Base-by-base conservation (phyloP, 768 basidiomycete species). In the Neoboletus magnificus region DNA sequence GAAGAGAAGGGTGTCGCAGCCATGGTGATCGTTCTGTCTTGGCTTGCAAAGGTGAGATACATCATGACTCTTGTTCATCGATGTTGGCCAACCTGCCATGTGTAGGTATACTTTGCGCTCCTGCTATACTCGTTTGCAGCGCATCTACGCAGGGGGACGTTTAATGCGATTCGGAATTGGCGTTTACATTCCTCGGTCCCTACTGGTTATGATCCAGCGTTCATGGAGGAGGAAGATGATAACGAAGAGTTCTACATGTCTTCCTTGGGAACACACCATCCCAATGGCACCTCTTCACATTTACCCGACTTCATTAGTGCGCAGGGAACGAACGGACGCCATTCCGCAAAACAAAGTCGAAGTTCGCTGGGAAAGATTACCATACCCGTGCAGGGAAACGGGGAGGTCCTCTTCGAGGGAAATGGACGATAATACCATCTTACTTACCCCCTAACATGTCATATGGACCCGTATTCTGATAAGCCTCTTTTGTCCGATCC, bases 61-160 rank as follows among this genome's bases (percentile, higher is more conserved):
- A 27, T 23, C 22, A 25, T 50, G 33, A 22, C 46, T n/a, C n/a
- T 23, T 25, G 36, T 15, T 41, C 33, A n/a, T 36, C 44, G 44
- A 58, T 33, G 6, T 40, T 57, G 36, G 32, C 18, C 61, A 45
- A 40, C 36, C 46, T 54, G 36, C 30, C 36, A n/a, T 22, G 16
- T 20, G 41, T 54, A 98, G 96, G 78, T 96, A 53, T 99, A 97
- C 77, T 94, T 99, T 71, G 87, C 89, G 42, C 74, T 89, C 40
- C 73, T 94, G 53, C 75, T 98, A 30, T 99, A 98, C 73, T 98
- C 96, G 15, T 98, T 91, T 70, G 94, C 93, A 4, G 77, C 83
- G 2, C 97, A 98, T 71, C 86, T 98, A 50, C 90, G 94, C 43
- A 88, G 88, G 64, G 91, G 93, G 44, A 89, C 91, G 23, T 98